Evolutionary conservation across 192 early-diverging fungal genomes (phyloP).

Genomic region (Umbelopsis ramanniana): DNA sequence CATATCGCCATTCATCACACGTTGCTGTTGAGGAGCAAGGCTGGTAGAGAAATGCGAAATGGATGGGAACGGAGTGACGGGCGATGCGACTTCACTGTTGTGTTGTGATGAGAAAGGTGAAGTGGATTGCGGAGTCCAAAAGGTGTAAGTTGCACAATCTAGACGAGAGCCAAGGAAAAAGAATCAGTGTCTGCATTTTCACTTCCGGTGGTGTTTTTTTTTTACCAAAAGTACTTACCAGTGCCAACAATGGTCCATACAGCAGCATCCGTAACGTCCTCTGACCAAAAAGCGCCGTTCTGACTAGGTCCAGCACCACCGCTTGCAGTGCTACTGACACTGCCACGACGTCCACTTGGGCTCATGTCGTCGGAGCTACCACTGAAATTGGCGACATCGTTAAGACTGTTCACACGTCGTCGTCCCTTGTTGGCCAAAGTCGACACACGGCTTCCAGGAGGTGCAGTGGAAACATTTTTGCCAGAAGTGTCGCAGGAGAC

Average conservation of each 20-base stretch:
- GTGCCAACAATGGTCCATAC: constrained; percentile 95
- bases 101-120: constrained; percentile 26
- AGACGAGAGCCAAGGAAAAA: constrained; percentile 38
- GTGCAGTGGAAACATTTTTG: background rate
- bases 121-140: constrained; percentile 44
- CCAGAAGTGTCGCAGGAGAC: constrained; percentile 33
- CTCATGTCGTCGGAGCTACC: constrained; percentile 15
- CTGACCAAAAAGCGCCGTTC: constrained; percentile 63
- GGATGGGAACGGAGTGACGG: constrained; percentile 39
- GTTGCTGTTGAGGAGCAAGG: constrained; percentile 22
- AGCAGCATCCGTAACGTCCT: constrained; percentile 86
- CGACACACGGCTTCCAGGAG: constrained; percentile 8
- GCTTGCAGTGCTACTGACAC: constrained; percentile 34
- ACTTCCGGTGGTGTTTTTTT: too few relatives aligned
- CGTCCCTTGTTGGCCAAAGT: constrained; percentile 27
- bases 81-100: constrained; percentile 30
- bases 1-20: constrained; percentile 12
- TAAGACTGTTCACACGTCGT: constrained; percentile 59
- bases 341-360: constrained; percentile 14
- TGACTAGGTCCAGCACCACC: constrained; percentile 30
- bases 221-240: too few relatives aligned
- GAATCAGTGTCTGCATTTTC: constrained; percentile 5
- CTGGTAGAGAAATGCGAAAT: constrained; percentile 40
- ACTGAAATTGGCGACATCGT: constrained; percentile 30
- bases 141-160: constrained; percentile 61